A percentile compares a stretch with the other conserved stretches of the same genome.
Conservation (phyloP, 257 asterid species). For the Prunella vulgaris region DNA sequence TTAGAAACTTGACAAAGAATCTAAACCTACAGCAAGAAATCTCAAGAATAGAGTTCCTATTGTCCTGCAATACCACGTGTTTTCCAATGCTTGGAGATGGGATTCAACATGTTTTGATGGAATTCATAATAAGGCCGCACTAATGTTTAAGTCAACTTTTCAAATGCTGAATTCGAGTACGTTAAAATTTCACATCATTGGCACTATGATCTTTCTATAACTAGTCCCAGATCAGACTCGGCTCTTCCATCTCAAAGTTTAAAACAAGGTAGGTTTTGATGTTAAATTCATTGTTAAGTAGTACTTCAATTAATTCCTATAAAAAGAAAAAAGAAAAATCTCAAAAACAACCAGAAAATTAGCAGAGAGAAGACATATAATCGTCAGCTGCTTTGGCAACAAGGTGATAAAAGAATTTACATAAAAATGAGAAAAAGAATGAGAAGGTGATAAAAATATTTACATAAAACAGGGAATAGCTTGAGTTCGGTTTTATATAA, state of each 20-base stretch:
- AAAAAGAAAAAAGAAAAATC: neutral
- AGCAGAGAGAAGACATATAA: neutral
- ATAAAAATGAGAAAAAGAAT: neutral
- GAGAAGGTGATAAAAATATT: neutral
- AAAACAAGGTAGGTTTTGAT: neutral
- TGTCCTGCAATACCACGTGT: too few species aligned
- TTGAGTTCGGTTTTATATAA: neutral
- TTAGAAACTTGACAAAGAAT: neutral
- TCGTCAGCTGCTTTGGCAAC: neutral
- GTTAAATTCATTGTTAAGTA: neutral
- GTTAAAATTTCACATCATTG: neutral
- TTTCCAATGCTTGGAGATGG: neutral
- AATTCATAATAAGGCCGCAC: neutral
- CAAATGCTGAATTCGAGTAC: neutral
- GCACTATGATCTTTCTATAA: neutral
- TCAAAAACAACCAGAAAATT: neutral
- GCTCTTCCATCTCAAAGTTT: neutral
- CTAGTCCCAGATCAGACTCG: neutral
- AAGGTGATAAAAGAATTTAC: neutral
- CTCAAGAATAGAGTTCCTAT: neutral
- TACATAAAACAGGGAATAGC: neutral
- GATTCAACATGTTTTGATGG: neutral
- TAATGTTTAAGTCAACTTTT: neutral
- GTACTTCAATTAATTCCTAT: neutral
- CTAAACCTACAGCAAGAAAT: neutral